phyloP scores from a whole-genome alignment of 2,329 filamentous ascomycete genomes.

The Diaporthe helianthi region DNA sequence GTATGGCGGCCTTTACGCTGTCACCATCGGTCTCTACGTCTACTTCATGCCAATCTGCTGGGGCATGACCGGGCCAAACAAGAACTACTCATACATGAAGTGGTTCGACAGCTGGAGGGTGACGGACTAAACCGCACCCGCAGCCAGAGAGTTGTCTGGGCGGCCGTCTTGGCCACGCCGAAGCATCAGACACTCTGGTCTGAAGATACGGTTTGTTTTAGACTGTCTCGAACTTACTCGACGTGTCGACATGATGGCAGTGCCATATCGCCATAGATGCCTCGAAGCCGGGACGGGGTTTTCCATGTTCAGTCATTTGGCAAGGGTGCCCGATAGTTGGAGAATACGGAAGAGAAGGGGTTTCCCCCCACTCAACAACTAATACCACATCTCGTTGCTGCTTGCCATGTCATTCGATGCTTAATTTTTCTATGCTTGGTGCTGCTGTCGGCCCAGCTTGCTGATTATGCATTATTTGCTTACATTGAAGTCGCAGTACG shows the following conservation, averaged over 20 bases:
- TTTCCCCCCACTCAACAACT: neutral
- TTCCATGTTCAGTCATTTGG: constrained; percentile 24
- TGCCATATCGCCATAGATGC: constrained; percentile 26
- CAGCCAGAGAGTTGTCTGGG: neutral
- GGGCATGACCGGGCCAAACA: constrained; percentile 87
- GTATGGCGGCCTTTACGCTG: constrained; percentile 77
- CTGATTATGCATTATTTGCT: constrained; percentile 34
- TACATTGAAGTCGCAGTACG: constrained; percentile 20
- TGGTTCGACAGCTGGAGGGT: constrained; percentile 92
- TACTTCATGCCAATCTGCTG: constrained; percentile 94
- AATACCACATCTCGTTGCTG: constrained; percentile 25
- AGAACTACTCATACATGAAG: constrained; percentile 88
- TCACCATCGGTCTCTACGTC: constrained; percentile 82
- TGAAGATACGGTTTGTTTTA: neutral
- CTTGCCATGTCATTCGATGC: constrained; percentile 25
- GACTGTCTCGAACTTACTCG: constrained; percentile 1
- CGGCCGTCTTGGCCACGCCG: neutral
- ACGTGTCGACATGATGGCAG: neutral
- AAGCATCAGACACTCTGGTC: neutral
- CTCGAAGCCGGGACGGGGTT: constrained; percentile 16
- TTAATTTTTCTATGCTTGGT: constrained; percentile 20
- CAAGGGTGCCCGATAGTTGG: constrained; percentile 1
- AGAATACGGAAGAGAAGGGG: neutral
- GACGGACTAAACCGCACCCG: constrained; percentile 60
- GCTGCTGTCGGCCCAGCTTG: constrained; percentile 7